Evolutionary conservation across 371 early-diverging fungal species (phyloP).

Genomic region (Apophysomyces trapeziformis): DNA sequence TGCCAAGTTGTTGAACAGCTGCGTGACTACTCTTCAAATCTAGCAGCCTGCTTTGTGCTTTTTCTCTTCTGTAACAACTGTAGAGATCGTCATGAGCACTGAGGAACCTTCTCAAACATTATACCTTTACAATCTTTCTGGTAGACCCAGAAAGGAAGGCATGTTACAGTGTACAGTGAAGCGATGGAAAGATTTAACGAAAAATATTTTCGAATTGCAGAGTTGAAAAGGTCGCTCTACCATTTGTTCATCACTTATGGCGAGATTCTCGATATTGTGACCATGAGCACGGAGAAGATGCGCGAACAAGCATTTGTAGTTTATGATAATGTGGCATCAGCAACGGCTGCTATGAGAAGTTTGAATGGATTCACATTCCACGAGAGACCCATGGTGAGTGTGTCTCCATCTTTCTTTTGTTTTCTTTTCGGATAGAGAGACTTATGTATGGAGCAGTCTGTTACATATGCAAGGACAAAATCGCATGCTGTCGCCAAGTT

Average conservation of each 20-base stretch:
- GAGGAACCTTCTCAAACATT: constrained; percentile 7
- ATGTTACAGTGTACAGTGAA: not conserved
- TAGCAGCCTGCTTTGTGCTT: too few species aligned
- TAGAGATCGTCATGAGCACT: constrained; percentile 9
- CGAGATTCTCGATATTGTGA: constrained; percentile 86
- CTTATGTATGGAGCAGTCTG: constrained; percentile 1
- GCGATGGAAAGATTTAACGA: too few species aligned
- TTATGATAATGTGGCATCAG: constrained; percentile 77
- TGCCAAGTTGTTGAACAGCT: too few species aligned
- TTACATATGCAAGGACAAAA: constrained; percentile 77
- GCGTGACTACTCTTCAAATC: too few species aligned
- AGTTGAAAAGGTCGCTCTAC: constrained; percentile 73
- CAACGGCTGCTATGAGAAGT: constrained; percentile 75
- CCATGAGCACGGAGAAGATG: constrained; percentile 76
- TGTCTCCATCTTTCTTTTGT: not conserved
- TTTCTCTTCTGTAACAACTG: not conserved
- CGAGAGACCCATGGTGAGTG: constrained; percentile 73
- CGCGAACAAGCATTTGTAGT: constrained; percentile 97
- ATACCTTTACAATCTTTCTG: constrained; percentile 3
- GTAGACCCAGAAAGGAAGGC: constrained; percentile 5
- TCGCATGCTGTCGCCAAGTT: constrained; percentile 76
- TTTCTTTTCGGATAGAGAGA: constrained; percentile 6
- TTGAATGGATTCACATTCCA: constrained; percentile 81
- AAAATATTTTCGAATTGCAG: constrained; percentile 34
- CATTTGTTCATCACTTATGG: constrained; percentile 83